These are phyloP conservation scores for Rhodotorula sp. DNA, from an alignment of 1,284 basidiomycete species.

Conservation along the genomic window DNA sequence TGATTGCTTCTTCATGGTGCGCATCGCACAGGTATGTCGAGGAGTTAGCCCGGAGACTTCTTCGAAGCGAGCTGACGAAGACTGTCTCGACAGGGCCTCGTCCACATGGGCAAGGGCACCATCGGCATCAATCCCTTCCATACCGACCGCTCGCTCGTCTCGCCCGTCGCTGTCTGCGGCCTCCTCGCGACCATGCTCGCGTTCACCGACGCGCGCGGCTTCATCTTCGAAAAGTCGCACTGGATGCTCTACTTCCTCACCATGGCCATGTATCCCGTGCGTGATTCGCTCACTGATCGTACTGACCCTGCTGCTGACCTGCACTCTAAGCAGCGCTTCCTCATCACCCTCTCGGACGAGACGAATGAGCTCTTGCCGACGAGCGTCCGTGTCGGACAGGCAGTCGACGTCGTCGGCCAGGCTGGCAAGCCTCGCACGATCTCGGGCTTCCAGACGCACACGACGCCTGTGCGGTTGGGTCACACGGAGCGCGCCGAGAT, in stretches of 20 bases:
- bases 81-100: constrained; percentile 60
- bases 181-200: constrained; percentile 81
- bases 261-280: constrained; percentile 85
- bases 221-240: constrained; percentile 89
- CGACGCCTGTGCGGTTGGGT: constrained; percentile 89
- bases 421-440: constrained; percentile 88
- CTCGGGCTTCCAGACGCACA: constrained; percentile 94
- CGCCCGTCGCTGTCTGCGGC: constrained; percentile 84
- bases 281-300: neutral
- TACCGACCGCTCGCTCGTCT: constrained; percentile 86
- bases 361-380: constrained; percentile 73
- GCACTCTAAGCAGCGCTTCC: constrained; percentile 61
- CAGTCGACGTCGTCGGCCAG: constrained; percentile 85
- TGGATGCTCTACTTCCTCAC: constrained; percentile 98
- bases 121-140: constrained; percentile 98
- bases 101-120: constrained; percentile 99
- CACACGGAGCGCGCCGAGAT: constrained; percentile 92
- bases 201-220: constrained; percentile 91
- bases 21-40: constrained; percentile 69
- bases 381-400: constrained; percentile 89
- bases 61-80: neutral
- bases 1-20: constrained; percentile 94
- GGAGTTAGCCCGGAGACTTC: neutral
- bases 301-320: neutral
- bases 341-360: constrained; percentile 93